Conservation (phyloP, 1,139 yeast species). For the Ashbya aceris region DNA sequence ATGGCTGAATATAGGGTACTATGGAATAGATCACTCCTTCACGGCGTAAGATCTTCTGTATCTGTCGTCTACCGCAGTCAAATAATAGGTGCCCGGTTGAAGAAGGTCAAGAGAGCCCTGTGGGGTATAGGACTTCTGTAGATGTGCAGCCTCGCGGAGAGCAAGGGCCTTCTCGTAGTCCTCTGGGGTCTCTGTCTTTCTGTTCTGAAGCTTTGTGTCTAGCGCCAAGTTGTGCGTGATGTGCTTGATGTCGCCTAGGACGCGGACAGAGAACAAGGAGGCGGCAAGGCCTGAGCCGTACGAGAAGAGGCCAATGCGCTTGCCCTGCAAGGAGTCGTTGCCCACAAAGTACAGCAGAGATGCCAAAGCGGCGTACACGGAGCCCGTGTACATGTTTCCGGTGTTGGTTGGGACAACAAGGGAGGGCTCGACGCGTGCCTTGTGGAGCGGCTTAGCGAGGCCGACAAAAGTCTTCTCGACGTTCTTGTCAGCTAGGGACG, state of each 20-base stretch:
- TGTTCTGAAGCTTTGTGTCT: slow-evolving; percentile 57
- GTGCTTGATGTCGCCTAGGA: slow-evolving; percentile 69
- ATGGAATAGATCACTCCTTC: slow-evolving; percentile 38
- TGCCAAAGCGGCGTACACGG: slow-evolving; percentile 79
- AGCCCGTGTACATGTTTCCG: slow-evolving; percentile 98
- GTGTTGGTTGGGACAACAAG: slow-evolving; percentile 88
- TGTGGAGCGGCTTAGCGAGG: slow-evolving; percentile 62
- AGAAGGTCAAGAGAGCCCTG: slow-evolving; percentile 66
- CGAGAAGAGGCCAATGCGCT: slow-evolving; percentile 88
- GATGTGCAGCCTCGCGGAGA: slow-evolving; percentile 81
- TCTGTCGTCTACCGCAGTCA: slow-evolving; percentile 76
- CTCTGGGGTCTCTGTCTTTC: slow-evolving; percentile 62
- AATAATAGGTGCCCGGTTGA: slow-evolving; percentile 72
- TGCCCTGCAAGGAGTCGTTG: slow-evolving; percentile 60
- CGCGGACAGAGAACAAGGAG: slow-evolving; percentile 69
- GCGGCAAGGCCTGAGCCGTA: slow-evolving; percentile 98
- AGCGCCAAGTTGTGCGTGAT: slow-evolving; percentile 62
- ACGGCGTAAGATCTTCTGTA: slow-evolving; percentile 72
- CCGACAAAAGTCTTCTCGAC: slow-evolving; percentile 81
- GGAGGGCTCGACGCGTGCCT: slow-evolving; percentile 70
- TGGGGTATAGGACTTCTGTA: slow-evolving; percentile 73
- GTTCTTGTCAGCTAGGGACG: slow-evolving; percentile 66
- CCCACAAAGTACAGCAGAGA: slow-evolving; percentile 74
- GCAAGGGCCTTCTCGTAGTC: slow-evolving; percentile 75
- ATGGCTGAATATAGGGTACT: background rate